Base-by-base conservation (phyloP, 805 yeast genomes). In the Metschnikowia matae region DNA sequence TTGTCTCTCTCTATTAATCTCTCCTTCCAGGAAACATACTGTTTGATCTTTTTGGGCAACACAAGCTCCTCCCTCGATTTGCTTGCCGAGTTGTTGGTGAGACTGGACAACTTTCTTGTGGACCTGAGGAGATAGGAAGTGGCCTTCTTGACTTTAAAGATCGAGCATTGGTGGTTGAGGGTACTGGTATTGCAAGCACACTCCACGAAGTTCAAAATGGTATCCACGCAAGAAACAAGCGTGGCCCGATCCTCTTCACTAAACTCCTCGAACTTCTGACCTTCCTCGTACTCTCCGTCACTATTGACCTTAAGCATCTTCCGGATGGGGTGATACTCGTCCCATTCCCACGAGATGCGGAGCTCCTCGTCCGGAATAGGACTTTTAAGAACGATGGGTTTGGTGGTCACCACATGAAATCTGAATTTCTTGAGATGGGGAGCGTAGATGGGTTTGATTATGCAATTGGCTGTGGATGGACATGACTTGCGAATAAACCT, bases 291-390 rank as follows among this genome's bases (percentile, higher is more conserved):
- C 13, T 49, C 55, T 0, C 60, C 60, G 2, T 44, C 42, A 38
- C 58, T 59, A 20, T 52, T 57, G 18, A 53, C 51, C 23, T 70
- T 65, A 23, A 78, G 71, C 48, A 86, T 67, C 55, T 76, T 75
- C 48, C 72, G 69, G 36, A 89, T 86, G 2, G 97, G 96, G 63
- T 90, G 96, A 15, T 70, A 55, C 3, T 67, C 62, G 62, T 90
- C 96, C 96, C 97, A 92, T 52, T 85, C 88, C 98, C 98, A 92
- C 1, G 83, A 80, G 8, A 89, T 66, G 0, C 91, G 78, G 18
- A 92, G 67, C 62, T 91, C 97, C 37, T 83, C 80, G 8, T 75
- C 66, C 46, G 74, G 13, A 2, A 59, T 63, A 2, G 55, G 55
- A 2, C 61, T 48, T 34, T 58, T 58, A 21, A 73, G 54, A 11